A percentile compares a stretch with the other conserved stretches of the same genome.
phyloP scores from a whole-genome alignment of 306 rosid genomes.

The Mucuna pruriens region DNA sequence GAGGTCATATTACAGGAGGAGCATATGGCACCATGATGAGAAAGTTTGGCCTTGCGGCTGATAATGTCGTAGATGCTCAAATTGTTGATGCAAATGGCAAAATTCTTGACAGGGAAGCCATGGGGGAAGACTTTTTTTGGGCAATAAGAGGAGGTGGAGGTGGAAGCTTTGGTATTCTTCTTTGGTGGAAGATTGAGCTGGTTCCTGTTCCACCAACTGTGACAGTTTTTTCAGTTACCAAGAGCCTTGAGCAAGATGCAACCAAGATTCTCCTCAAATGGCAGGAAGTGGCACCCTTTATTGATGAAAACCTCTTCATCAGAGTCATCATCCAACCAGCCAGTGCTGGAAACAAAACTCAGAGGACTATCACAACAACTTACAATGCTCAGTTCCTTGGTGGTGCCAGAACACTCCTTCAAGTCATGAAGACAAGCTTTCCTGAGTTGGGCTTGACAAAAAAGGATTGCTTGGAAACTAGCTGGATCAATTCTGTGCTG shows the following conservation, averaged over 20 bases:
- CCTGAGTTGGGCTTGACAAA: slow-evolving; percentile 65
- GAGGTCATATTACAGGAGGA: slow-evolving; percentile 82
- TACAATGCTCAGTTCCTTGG: slow-evolving; percentile 61
- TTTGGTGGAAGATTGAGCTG: slow-evolving; percentile 68
- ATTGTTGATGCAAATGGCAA: slow-evolving; percentile 59
- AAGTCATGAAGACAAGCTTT: slow-evolving; percentile 46
- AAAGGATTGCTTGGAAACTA: slow-evolving; percentile 55
- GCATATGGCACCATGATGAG: slow-evolving; percentile 73
- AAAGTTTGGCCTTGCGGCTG: slow-evolving; percentile 67
- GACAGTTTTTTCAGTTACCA: slow-evolving; percentile 57
- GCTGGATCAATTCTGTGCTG: slow-evolving; percentile 70
- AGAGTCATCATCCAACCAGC: slow-evolving; percentile 49
- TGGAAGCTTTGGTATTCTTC: slow-evolving; percentile 64
- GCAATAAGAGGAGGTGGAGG: slow-evolving; percentile 81
- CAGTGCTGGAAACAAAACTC: slow-evolving; percentile 32
- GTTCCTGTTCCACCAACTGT: slow-evolving; percentile 64
- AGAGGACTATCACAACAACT: slow-evolving; percentile 40
- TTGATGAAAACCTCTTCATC: slow-evolving; percentile 59
- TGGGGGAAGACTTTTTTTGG: slow-evolving; percentile 81
- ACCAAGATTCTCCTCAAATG: slow-evolving; percentile 54
- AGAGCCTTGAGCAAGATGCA: slow-evolving; percentile 50
- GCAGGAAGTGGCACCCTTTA: slow-evolving; percentile 59
- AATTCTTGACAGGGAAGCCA: slow-evolving; percentile 57
- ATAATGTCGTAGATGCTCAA: slow-evolving; percentile 62
- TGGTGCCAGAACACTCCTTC: slow-evolving; percentile 38